phyloP scores from a whole-genome alignment of 108 stramenopile genomes.

The Cyclotella choctawhatcheeana region DNA sequence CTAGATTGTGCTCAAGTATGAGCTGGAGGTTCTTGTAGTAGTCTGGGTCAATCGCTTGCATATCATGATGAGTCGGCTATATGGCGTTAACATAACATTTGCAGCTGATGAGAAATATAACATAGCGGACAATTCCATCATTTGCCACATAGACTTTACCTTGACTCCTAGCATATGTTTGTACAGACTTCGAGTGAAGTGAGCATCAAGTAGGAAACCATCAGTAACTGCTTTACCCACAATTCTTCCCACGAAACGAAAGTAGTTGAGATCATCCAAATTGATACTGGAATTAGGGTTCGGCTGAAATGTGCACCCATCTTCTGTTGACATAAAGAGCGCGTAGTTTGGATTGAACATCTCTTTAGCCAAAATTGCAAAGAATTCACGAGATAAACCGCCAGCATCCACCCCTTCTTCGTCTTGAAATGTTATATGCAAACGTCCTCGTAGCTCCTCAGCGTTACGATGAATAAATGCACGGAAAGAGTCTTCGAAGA shows the following conservation, averaged over 20 bases:
- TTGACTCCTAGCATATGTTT: slow-evolving; percentile 97
- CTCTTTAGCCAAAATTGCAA: slow-evolving; percentile 95
- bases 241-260: slow-evolving; percentile 96
- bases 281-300: slow-evolving; percentile 95
- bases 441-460: slow-evolving; percentile 93
- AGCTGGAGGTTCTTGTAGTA: slow-evolving; percentile 96
- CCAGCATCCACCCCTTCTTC: slow-evolving; percentile 99
- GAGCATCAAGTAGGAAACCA: slow-evolving; percentile 96
- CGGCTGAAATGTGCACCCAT: slow-evolving; percentile 97
- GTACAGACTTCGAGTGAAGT: slow-evolving; percentile 98
- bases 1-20: slow-evolving; percentile 91
- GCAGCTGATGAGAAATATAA: too few relatives aligned
- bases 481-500: slow-evolving; percentile 97
- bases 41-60: slow-evolving; percentile 98
- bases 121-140: too few relatives aligned
- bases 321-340: slow-evolving; percentile 95
- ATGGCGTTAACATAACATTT: neutral
- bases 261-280: slow-evolving; percentile 95
- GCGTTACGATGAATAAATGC: slow-evolving; percentile 91
- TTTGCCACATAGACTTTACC: too few relatives aligned
- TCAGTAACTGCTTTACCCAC: slow-evolving; percentile 99
- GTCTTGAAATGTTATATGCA: slow-evolving; percentile 93
- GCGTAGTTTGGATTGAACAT: slow-evolving; percentile 99
- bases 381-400: slow-evolving; percentile 97
- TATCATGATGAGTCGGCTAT: slow-evolving; percentile 90